Base-by-base conservation (phyloP, 2,329 filamentous ascomycete species). In the Paraphaeosphaeria sporulosa region DNA sequence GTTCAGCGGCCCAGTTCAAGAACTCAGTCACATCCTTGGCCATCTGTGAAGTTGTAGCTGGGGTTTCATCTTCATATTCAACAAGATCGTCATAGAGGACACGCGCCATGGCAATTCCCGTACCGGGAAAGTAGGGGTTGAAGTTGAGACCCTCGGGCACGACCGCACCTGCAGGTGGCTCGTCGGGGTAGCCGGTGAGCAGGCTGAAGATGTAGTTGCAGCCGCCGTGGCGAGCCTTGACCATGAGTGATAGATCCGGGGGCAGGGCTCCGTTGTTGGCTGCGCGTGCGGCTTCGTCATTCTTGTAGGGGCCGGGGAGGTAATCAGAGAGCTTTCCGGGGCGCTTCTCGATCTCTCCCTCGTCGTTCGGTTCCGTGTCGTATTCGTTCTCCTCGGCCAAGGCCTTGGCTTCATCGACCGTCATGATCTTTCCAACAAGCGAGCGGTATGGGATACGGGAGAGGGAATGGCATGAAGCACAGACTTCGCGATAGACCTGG, bases 61-160 rank as follows among this genome's bases (percentile, higher is more conserved):
- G 92, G 44, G 95, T 99, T 65, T 87, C 93, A 71, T 99, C 95
- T 80, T 99, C 95, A 84, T 98, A 99, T 81, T 99, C 95, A 66
- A 99, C 95, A 60, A 99, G 85, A 66, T 93, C 95, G 71, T 99
- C 95, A 83, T 96, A 99, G 63, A 99, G 89, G 63, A 98, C 95
- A 88, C 95, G 94, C 73, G 90, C 94, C 95, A 99, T 99, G 75
- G 92, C 95, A 80, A 99, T 99, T 79, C 94, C 94, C 72, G 95
- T 98, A 78, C 95, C 95, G 60, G 95, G 95, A 90, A 99, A 99
- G 87, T 97, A 99, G 63, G 95, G 95, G 88, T 99, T 99, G 89
- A 99, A 99, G 89, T 98, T 97, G 82, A 99, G 89, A 76, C 95
- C 95, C 64, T 89, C 88, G 73, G 89, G 90, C 62, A 99, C 90